Conservation (phyloP, 1,284 basidiomycete species). For the Exobasidium rhododendri region DNA sequence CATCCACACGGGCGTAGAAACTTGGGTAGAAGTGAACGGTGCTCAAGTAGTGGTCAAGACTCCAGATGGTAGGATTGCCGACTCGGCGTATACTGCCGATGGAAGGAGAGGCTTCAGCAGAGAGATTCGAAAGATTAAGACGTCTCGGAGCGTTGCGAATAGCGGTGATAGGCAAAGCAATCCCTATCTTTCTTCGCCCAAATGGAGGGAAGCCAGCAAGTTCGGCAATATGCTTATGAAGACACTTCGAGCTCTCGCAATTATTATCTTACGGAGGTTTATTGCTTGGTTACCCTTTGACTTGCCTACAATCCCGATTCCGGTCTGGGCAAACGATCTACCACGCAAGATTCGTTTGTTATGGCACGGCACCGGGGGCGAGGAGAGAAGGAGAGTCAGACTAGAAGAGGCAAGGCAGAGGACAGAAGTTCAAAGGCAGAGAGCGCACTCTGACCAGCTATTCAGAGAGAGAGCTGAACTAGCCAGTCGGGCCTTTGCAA, state of each 20-base stretch:
- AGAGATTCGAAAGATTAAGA: slow-evolving; percentile 6
- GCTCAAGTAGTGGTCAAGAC: slow-evolving; percentile 1
- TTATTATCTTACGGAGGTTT: background rate
- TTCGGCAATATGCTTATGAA: slow-evolving; percentile 1
- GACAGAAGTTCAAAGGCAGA: background rate
- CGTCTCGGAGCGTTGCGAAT: background rate
- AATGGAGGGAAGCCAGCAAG: background rate
- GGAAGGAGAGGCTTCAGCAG: slow-evolving; percentile 7
- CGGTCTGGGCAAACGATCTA: slow-evolving; percentile 19
- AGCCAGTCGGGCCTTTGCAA: background rate
- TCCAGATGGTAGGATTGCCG: background rate
- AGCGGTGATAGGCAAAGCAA: background rate
- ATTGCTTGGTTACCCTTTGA: slow-evolving; percentile 12
- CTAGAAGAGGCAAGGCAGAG: slow-evolving; percentile 13
- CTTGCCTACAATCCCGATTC: slow-evolving; percentile 23
- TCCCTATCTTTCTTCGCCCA: background rate
- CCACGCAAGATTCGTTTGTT: slow-evolving; percentile 36
- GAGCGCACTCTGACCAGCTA: background rate
- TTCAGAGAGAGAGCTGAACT: background rate
- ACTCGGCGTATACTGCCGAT: background rate
- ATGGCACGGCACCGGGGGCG: slow-evolving; percentile 51
- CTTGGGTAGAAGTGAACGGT: slow-evolving; percentile 42
- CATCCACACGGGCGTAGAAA: slow-evolving; percentile 28
- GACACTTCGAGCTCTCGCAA: background rate
- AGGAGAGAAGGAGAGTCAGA: slow-evolving; percentile 25